phyloP scores from a whole-genome alignment of 2,329 filamentous ascomycete genomes.

The Monilinia vaccinii-corymbosi region DNA sequence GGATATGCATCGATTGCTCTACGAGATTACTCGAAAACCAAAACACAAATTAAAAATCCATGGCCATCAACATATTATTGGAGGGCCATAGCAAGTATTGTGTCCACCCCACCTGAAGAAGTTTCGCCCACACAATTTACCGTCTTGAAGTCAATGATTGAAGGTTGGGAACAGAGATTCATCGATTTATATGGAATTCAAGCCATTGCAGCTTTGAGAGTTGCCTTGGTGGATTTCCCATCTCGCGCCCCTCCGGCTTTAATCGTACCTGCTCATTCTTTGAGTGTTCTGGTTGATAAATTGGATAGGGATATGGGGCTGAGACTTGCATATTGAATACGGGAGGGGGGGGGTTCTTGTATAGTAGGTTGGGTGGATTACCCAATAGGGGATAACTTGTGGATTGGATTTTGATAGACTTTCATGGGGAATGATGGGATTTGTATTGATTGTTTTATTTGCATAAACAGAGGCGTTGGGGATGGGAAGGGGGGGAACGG shows the following conservation, averaged over 20 bases:
- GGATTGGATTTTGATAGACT: not conserved
- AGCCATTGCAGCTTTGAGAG: constrained; percentile 59
- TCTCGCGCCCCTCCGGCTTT: not conserved
- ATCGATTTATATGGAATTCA: constrained; percentile 72
- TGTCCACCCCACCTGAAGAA: constrained; percentile 61
- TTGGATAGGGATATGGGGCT: constrained; percentile 10
- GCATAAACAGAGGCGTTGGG: not conserved
- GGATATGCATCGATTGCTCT: constrained; percentile 78
- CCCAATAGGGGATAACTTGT: not conserved
- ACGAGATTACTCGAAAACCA: constrained; percentile 67
- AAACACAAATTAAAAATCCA: constrained; percentile 51
- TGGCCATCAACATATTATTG: constrained; percentile 78
- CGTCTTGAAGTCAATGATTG: constrained; percentile 62
- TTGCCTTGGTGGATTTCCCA: constrained; percentile 68
- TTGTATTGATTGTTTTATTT: not conserved
- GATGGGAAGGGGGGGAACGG: no score
- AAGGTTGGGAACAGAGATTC: constrained; percentile 66
- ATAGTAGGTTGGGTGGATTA: not conserved
- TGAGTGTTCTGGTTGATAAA: constrained; percentile 11
- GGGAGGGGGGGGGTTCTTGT: not conserved
- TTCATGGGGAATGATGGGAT: not conserved
- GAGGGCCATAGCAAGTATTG: constrained; percentile 64
- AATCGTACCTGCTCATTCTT: constrained; percentile 1
- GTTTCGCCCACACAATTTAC: constrained; percentile 66
- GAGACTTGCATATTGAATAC: not conserved